These are phyloP conservation scores for Coemansia sp. DNA, from an alignment of 192 early-diverging fungal species.

Conservation along the genomic window DNA sequence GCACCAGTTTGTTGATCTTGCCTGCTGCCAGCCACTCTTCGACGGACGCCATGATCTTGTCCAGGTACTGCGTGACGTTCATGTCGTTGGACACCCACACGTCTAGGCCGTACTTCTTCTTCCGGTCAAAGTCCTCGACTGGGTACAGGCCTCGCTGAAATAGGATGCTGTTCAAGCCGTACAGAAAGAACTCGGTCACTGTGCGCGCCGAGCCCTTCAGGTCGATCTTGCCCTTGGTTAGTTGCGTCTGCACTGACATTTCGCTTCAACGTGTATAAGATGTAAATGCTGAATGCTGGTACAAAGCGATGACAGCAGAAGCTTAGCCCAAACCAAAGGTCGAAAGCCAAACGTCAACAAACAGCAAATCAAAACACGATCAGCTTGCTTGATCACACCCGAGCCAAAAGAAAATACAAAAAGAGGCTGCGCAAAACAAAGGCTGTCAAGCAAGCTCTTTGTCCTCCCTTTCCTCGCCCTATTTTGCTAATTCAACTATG, in stretches of 20 bases:
- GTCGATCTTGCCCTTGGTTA: slow-evolving; percentile 70
- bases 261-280: neutral
- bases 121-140: slow-evolving; percentile 85
- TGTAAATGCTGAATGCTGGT: slow-evolving; percentile 4
- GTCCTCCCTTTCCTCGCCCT: too few relatives aligned
- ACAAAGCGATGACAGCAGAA: too few relatives aligned
- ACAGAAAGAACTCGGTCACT: slow-evolving; percentile 91
- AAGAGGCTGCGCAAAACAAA: too few relatives aligned
- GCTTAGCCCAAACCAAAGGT: neutral
- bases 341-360: too few relatives aligned
- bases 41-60: slow-evolving; percentile 77
- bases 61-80: slow-evolving; percentile 73
- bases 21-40: slow-evolving; percentile 78
- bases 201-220: slow-evolving; percentile 84
- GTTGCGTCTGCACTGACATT: slow-evolving; percentile 43
- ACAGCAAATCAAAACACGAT: neutral
- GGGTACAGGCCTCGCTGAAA: slow-evolving; percentile 94
- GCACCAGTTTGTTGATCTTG: slow-evolving; percentile 81
- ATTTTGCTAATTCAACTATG: too few relatives aligned
- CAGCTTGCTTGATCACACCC: too few relatives aligned
- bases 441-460: too few relatives aligned
- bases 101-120: slow-evolving; percentile 86
- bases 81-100: slow-evolving; percentile 79
- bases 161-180: slow-evolving; percentile 84
- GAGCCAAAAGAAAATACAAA: too few relatives aligned